These are phyloP conservation scores for Podospora appendiculata DNA, from an alignment of 495 filamentous ascomycete species.

Conservation along the genomic window DNA sequence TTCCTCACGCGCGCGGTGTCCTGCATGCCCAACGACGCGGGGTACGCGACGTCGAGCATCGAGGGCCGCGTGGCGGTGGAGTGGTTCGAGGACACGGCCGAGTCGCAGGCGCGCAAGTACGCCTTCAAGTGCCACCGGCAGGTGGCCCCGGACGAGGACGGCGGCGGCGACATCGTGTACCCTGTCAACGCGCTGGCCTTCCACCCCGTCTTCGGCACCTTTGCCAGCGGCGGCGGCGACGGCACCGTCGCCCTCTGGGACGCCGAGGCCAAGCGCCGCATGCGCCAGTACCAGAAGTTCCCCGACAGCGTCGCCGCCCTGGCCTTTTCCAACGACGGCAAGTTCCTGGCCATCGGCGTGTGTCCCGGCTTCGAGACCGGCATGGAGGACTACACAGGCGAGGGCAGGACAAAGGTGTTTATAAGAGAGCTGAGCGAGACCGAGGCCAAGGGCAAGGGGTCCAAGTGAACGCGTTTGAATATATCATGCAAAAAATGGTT, in stretches of 20 bases:
- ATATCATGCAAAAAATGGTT: too few relatives aligned
- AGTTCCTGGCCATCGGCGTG: slow-evolving; percentile 72
- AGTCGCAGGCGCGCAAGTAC: slow-evolving; percentile 86
- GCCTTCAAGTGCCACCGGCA: slow-evolving; percentile 98
- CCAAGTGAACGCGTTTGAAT: slow-evolving; percentile 29
- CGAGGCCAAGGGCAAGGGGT: slow-evolving; percentile 84
- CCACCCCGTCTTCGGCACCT: slow-evolving; percentile 84
- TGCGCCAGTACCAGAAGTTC: slow-evolving; percentile 82
- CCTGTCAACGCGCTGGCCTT: slow-evolving; percentile 92
- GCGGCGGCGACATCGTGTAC: slow-evolving; percentile 80
- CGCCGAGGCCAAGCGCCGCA: slow-evolving; percentile 81
- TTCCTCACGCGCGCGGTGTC: slow-evolving; percentile 90
- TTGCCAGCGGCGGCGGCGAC: slow-evolving; percentile 89
- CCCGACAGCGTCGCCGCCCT: slow-evolving; percentile 68
- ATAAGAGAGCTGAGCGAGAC: slow-evolving; percentile 76
- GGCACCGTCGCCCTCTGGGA: slow-evolving; percentile 96
- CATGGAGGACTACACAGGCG: slow-evolving; percentile 62
- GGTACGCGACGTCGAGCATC: slow-evolving; percentile 82
- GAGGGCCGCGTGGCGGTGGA: slow-evolving; percentile 94
- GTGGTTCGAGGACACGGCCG: slow-evolving; percentile 84
- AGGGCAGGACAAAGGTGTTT: slow-evolving; percentile 67
- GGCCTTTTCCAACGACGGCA: slow-evolving; percentile 71
- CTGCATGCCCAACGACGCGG: slow-evolving; percentile 94
- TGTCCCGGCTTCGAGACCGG: slow-evolving; percentile 93
- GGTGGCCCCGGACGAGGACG: slow-evolving; percentile 33